Evolutionary conservation across 768 basidiomycete species (phyloP).

Genomic region (Termitomyces sp.): DNA sequence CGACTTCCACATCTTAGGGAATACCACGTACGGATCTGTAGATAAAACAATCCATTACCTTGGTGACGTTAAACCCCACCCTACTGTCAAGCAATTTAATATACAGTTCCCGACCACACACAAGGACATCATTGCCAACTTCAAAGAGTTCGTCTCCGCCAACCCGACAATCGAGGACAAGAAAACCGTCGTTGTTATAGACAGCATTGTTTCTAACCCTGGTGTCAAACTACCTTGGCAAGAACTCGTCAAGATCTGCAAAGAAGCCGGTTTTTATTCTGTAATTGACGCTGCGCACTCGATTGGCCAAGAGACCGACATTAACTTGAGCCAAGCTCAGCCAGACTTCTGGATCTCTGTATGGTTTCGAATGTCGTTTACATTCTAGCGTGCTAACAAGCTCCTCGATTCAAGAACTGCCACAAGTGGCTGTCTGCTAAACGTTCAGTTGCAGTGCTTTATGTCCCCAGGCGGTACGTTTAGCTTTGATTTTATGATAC

Average conservation of each 20-base stretch:
- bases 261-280: conserved; percentile 54
- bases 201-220: conserved; percentile 59
- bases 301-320: conserved; percentile 66
- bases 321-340: conserved; percentile 48
- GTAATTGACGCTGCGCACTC: conserved; percentile 82
- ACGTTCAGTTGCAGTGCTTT: conserved; percentile 63
- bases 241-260: conserved; percentile 61
- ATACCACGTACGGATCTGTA: conserved; percentile 42
- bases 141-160: conserved; percentile 22
- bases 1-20: conserved; percentile 1
- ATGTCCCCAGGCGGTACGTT: conserved; percentile 54
- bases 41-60: conserved; percentile 45
- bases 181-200: conserved; percentile 64
- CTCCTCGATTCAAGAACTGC: conserved; percentile 46
- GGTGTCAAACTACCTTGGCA: conserved; percentile 74
- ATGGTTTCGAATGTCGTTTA: conserved; percentile 14
- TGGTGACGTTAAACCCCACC: conserved; percentile 49
- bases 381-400: background rate
- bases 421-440: conserved; percentile 84
- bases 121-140: conserved; percentile 26
- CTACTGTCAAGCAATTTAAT: conserved; percentile 41
- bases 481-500: background rate
- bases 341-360: conserved; percentile 84
- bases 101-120: conserved; percentile 55
- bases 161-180: conserved; percentile 11